Evolutionary conservation across 1,139 yeast species (phyloP), one percentile per base, ranked within the genome.

Genomic region (Pichia sp.): DNA sequence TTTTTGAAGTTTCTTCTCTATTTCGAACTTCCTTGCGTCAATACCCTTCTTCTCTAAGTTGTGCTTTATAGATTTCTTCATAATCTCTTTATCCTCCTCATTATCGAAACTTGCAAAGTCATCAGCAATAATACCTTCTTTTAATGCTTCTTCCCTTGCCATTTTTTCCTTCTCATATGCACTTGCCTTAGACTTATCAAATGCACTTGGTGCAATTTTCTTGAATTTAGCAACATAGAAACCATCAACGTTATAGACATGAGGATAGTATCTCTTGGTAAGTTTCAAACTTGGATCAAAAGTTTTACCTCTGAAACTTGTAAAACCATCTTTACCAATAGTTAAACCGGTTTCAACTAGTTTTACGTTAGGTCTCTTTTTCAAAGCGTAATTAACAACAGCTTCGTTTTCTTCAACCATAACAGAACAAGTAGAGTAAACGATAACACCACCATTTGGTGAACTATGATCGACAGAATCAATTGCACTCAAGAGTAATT

Each of bases 361-460:
- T 62, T 84, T 86, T 34, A 93, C 97, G 59, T 93, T 91, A 35
- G 97, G 96, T 62, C 99, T 81, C 63, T 91, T 91, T 61, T 95
- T 78, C 54, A 93, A 74, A 23, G 96, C 98, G 59, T 93, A 93
- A 64, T 91, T 96, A n/a, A 93, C 96, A 41, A 93, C 99, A 20
- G 96, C 83, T 66, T 93, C 99, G 63, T 93, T 91, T 67, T 93
- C 99, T 57, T 93, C 99, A 36, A 91, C 96, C 59, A 94, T 95
- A 46, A 93, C 94, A 11, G 97, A 89, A 74, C 99, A 93, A 1
- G 99, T 93, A 5, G 98, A 91, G 66, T 93, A 93, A 3, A 93
- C 98, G 52, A 93, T 84, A 42, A 83, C 71, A 51, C 97, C 99
- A 46, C 98, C 99, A 40, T 91, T 84, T 43, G 86, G 68, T 5